Conservation (phyloP, 179 eudicot species). For the Spergularia azorica region DNA sequence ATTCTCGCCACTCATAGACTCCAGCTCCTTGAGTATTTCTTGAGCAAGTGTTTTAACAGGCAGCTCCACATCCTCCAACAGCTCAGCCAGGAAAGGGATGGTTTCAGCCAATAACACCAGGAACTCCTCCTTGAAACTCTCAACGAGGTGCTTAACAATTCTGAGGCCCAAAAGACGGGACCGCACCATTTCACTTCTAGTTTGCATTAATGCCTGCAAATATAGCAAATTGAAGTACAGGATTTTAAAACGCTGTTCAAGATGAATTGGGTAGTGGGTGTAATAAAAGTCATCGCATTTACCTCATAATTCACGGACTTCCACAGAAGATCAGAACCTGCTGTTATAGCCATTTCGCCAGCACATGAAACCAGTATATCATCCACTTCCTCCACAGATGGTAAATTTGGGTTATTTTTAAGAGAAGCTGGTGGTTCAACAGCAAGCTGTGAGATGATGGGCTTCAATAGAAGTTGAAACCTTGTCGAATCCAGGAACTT, state of each 20-base stretch:
- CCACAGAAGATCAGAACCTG: conserved; percentile 93
- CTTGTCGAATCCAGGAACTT: conserved; percentile 78
- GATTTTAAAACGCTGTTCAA: background rate
- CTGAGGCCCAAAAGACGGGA: conserved; percentile 73
- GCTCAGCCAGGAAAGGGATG: conserved; percentile 86
- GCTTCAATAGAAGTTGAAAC: conserved; percentile 81
- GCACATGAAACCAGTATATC: conserved; percentile 69
- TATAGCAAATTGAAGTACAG: background rate
- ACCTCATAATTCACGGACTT: conserved; percentile 95
- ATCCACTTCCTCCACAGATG: conserved; percentile 72
- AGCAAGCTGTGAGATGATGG: conserved; percentile 75
- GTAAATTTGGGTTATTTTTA: conserved; percentile 49
- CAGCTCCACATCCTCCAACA: conserved; percentile 86
- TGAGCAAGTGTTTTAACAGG: conserved; percentile 87
- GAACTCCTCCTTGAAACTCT: conserved; percentile 87
- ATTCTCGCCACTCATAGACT: conserved; percentile 88
- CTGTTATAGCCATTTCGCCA: conserved; percentile 94
- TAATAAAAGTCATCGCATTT: conserved; percentile 13
- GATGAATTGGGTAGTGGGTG: background rate
- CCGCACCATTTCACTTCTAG: conserved; percentile 74
- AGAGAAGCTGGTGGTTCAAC: conserved; percentile 64
- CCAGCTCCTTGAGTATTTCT: conserved; percentile 87
- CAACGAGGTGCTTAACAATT: conserved; percentile 71
- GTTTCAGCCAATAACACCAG: conserved; percentile 80
- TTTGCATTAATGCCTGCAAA: conserved; percentile 89